These are phyloP conservation scores for Zopfia rhizophila DNA, from an alignment of 2,329 filamentous ascomycete genomes.

Conservation along the genomic window DNA sequence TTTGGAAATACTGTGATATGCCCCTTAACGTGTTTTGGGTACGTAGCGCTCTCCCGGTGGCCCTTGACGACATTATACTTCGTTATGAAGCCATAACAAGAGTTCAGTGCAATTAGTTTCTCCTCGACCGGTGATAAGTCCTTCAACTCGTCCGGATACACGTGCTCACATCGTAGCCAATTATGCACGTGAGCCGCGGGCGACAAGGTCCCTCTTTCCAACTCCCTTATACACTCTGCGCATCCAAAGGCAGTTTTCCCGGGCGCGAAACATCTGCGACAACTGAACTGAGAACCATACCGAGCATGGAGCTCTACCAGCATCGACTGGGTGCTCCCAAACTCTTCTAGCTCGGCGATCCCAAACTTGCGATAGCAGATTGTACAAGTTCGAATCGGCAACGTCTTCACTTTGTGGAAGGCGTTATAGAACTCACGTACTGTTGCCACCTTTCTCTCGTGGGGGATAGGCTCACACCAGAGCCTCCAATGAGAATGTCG, in stretches of 20 bases:
- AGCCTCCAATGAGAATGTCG: neutral
- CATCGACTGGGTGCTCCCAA: no score
- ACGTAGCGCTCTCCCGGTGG: constrained; percentile 4
- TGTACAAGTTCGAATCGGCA: constrained; percentile 4
- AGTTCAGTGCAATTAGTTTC: constrained; percentile 13
- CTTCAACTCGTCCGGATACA: constrained; percentile 9
- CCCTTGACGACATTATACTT: constrained; percentile 7
- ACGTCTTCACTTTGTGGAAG: constrained; percentile 3
- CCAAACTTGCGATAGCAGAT: constrained; percentile 9
- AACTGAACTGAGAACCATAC: constrained; percentile 5
- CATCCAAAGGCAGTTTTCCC: constrained; percentile 1
- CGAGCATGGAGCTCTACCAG: neutral
- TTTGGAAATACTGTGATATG: constrained; percentile 13
- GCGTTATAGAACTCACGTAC: constrained; percentile 5
- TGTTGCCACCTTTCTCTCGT: constrained; percentile 4
- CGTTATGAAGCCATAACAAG: constrained; percentile 13
- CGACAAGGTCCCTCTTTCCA: constrained; percentile 3
- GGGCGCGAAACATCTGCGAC: neutral
- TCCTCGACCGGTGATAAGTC: constrained; percentile 7
- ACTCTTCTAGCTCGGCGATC: constrained; percentile 5
- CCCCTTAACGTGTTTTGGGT: constrained; percentile 13
- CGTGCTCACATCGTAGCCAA: constrained; percentile 8
- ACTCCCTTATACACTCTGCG: constrained; percentile 1
- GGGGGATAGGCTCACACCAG: constrained; percentile 7
- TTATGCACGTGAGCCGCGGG: constrained; percentile 2